These are phyloP conservation scores for Yamadazyma taylorii DNA, from an alignment of 1,139 yeast species.

Conservation along the genomic window DNA sequence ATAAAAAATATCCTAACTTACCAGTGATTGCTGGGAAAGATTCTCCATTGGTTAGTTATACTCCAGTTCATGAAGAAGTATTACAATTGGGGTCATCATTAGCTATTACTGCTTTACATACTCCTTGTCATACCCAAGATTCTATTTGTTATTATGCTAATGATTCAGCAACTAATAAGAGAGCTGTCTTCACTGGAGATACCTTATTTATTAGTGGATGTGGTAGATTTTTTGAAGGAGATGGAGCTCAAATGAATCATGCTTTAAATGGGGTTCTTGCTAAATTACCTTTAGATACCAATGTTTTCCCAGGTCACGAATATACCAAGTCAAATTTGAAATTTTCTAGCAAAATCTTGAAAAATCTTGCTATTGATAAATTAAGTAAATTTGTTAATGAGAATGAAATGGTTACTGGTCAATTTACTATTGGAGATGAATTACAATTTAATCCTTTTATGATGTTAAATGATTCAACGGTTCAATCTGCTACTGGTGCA, in stretches of 20 bases:
- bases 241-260: constrained; percentile 73
- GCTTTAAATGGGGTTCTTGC: constrained; percentile 63
- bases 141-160: constrained; percentile 81
- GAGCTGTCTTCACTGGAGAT: constrained; percentile 91
- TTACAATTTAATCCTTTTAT: constrained; percentile 83
- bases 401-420: constrained; percentile 79
- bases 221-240: constrained; percentile 95
- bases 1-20: constrained; percentile 45
- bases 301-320: constrained; percentile 93
- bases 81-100: constrained; percentile 62
- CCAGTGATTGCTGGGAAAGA: constrained; percentile 88
- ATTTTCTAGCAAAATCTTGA: constrained; percentile 68
- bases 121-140: constrained; percentile 98
- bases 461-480: constrained; percentile 62
- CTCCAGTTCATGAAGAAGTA: constrained; percentile 67
- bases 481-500: constrained; percentile 46
- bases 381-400: constrained; percentile 51
- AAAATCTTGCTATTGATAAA: constrained; percentile 50
- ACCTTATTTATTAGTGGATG: constrained; percentile 93
- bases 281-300: constrained; percentile 63
- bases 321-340: constrained; percentile 81
- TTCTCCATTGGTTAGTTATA: constrained; percentile 64
- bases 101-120: constrained; percentile 79
- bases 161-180: constrained; percentile 61
- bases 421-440: constrained; percentile 83